Percentiles rank a stretch among this genome's conserved stretches.
phyloP scores from a whole-genome alignment of 495 filamentous ascomycete genomes.

The Jackrogersella minutella region DNA sequence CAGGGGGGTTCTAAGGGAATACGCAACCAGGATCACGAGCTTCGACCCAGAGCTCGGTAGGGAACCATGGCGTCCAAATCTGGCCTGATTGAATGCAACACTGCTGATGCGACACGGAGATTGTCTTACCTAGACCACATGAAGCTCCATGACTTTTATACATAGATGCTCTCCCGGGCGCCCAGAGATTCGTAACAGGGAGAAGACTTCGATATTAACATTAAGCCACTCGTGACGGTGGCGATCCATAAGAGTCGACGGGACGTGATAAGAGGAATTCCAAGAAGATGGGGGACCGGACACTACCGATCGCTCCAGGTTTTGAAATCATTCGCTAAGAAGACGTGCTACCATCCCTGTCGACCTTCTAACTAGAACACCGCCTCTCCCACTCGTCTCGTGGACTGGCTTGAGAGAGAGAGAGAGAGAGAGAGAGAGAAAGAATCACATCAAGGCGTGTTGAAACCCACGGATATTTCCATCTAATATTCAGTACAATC shows the following conservation, averaged over 20 bases:
- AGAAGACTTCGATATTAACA: slow-evolving; percentile 5
- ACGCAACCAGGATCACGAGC: slow-evolving; percentile 36
- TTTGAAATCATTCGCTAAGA: slow-evolving; percentile 32
- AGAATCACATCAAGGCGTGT: too few species aligned
- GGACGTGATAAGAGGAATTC: neutral
- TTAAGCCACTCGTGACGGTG: slow-evolving; percentile 13
- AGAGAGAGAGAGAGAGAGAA: neutral
- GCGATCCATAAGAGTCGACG: neutral
- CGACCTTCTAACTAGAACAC: slow-evolving; percentile 14
- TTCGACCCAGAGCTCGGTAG: slow-evolving; percentile 28
- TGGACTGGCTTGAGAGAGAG: neutral
- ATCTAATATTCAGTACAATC: too few species aligned
- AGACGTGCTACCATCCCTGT: slow-evolving; percentile 37
- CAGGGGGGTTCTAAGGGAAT: slow-evolving; percentile 30
- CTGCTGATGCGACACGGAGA: slow-evolving; percentile 33
- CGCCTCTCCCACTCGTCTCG: neutral
- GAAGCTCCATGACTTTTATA: slow-evolving; percentile 19
- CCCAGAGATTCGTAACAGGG: slow-evolving; percentile 12
- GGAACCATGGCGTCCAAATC: slow-evolving; percentile 30
- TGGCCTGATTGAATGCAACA: slow-evolving; percentile 36
- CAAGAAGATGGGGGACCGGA: neutral
- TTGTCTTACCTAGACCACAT: slow-evolving; percentile 30
- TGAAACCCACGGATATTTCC: too few species aligned
- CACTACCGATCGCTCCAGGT: slow-evolving; percentile 11
- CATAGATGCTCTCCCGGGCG: slow-evolving; percentile 6